These are phyloP conservation scores for Lactarius vividus DNA, from an alignment of 768 basidiomycete genomes.

Conservation along the genomic window DNA sequence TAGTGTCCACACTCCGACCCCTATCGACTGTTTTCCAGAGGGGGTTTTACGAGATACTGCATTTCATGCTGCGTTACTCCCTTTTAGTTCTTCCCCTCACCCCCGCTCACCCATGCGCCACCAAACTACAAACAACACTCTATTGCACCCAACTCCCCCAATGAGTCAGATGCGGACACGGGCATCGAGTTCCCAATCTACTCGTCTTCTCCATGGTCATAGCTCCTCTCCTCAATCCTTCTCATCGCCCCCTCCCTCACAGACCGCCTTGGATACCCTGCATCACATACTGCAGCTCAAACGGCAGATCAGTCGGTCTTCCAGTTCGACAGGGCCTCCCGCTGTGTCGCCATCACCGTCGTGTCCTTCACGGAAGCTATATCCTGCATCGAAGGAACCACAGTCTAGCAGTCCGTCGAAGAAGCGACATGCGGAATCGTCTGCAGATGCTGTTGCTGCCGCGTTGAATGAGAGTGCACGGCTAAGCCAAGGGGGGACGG, in stretches of 20 bases:
- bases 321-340: background rate
- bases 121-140: background rate
- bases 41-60: background rate
- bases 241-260: background rate
- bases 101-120: background rate
- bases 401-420: background rate
- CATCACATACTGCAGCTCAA: constrained; percentile 12
- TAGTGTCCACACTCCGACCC: background rate
- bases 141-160: background rate
- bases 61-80: background rate
- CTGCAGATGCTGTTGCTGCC: constrained; percentile 19
- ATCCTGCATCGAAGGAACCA: background rate
- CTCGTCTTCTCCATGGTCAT: background rate
- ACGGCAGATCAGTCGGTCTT: constrained; percentile 3
- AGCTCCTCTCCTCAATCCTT: background rate
- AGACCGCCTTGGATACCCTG: constrained; percentile 6
- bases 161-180: background rate
- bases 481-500: background rate
- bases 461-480: constrained; percentile 16
- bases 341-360: background rate
- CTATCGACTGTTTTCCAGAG: background rate
- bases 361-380: background rate
- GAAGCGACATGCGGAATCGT: background rate
- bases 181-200: background rate
- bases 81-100: background rate